A percentile compares a stretch with the other conserved stretches of the same genome.
Evolutionary conservation across 2,329 filamentous ascomycete genomes (phyloP).

Genomic region (Fusarium pseudocircinatum): DNA sequence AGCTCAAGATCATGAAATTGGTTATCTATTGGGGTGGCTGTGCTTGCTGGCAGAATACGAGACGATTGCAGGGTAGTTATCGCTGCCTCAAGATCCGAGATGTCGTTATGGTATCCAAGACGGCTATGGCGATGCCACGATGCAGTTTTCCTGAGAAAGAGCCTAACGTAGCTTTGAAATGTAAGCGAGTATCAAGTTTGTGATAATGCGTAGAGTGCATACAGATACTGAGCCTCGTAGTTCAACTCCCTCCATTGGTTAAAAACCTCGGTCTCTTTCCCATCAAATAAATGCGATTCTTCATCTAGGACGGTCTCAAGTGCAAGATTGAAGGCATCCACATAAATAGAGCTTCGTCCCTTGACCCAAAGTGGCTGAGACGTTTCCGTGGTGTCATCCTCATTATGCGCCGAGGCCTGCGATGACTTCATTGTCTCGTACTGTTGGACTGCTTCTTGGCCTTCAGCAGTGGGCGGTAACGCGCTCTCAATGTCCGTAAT

Average conservation of each 20-base stretch:
- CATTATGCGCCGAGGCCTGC: constrained; percentile 50
- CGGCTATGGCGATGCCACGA: constrained; percentile 87
- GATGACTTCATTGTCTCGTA: constrained; percentile 78
- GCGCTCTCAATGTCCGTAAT: constrained; percentile 59
- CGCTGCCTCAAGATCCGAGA: constrained; percentile 76
- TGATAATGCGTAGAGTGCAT: constrained; percentile 48
- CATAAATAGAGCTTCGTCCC: constrained; percentile 90
- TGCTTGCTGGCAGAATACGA: constrained; percentile 62
- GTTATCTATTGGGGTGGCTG: constrained; percentile 21
- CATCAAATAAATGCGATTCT: constrained; percentile 87
- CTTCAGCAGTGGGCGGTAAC: constrained; percentile 72
- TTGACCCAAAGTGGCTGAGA: constrained; percentile 66
- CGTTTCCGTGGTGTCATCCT: constrained; percentile 54
- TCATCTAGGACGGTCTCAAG: constrained; percentile 89
- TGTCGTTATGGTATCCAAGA: constrained; percentile 83
- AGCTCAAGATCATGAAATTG: constrained; percentile 47
- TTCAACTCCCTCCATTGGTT: constrained; percentile 74
- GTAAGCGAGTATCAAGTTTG: constrained; percentile 8
- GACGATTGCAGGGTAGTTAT: constrained; percentile 70
- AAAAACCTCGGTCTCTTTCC: constrained; percentile 81
- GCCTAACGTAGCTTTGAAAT: constrained; percentile 77
- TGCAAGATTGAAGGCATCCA: constrained; percentile 95
- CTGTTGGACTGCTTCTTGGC: constrained; percentile 78
- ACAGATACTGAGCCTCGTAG: constrained; percentile 94
- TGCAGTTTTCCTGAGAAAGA: constrained; percentile 92